phyloP scores from a whole-genome alignment of 805 yeast genomes.

The Ogataea nonfermentans region DNA sequence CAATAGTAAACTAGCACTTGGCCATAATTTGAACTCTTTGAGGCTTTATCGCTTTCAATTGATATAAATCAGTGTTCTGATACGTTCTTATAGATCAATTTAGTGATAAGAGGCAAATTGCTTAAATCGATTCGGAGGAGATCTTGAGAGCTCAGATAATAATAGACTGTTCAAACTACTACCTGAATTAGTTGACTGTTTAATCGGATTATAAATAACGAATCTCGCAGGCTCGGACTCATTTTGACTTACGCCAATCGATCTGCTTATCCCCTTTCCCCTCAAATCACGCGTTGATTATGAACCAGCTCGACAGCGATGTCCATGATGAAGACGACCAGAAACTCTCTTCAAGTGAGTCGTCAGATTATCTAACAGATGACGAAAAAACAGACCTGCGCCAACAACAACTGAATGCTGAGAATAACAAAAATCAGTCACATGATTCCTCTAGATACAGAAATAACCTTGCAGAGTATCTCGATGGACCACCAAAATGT shows the following conservation, averaged over 20 bases:
- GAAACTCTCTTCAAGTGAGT: constrained; percentile 23
- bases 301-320: constrained; percentile 11
- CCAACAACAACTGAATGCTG: constrained; percentile 5
- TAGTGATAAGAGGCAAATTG: constrained; percentile 8
- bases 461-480: constrained; percentile 18
- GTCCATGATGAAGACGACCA: constrained; percentile 19
- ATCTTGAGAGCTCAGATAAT: background rate
- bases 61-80: too few species aligned
- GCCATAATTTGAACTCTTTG: too few species aligned
- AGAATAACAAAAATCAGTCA: background rate
- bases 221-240: too few species aligned
- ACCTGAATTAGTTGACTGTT: too few species aligned
- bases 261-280: background rate
- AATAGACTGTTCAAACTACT: background rate
- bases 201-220: too few species aligned
- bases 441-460: constrained; percentile 24
- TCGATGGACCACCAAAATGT: constrained; percentile 32
- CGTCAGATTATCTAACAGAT: constrained; percentile 24
- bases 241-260: too few species aligned
- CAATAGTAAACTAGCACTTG: too few species aligned
- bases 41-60: too few species aligned
- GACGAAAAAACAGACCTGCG: constrained; percentile 15
- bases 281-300: constrained; percentile 8
- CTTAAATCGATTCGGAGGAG: constrained; percentile 3
- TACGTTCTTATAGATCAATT: background rate